Base-by-base conservation (phyloP, 2,329 filamentous ascomycete genomes). In the Chaetomiaceae sp. region DNA sequence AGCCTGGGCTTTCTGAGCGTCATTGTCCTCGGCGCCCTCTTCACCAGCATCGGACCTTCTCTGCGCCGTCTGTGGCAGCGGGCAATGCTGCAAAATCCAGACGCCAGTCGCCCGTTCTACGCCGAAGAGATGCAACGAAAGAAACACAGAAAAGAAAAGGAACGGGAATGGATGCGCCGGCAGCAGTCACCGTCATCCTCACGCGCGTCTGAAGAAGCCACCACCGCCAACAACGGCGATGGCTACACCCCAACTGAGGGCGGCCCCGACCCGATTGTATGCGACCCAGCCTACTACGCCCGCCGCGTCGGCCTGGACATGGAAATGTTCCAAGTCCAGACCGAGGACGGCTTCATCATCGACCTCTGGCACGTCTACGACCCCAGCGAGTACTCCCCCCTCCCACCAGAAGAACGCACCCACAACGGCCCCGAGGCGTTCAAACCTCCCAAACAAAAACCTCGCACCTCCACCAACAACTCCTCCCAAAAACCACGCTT, bases 341-440 rank as follows among this genome's bases (percentile, higher is more conserved):
- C 92, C 0, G 91, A 96, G 67, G 92, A 97, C 64, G 91, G 91
- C 1, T 96, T 96, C 66, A 82, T 96, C 42, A 87, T 96, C 57
- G 83, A 88, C 20, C 76, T 96, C 1, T 95, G 89, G 85, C 92
- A 96, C 68, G 78, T 96, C 23, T 95, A 89, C 67, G 87, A 96
- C 59, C 92, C 92, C 0, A 80, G 78, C 45, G 87, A 92, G 55
- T 86, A 90, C 65, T 75, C 73, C 0, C 76, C 78, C 1, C 68
- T 79, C 4, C 64, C 74, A 0, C 67, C 75, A 1, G 69, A 75
- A 1, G 72, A 83, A 33, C 75, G 81, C 19, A 66, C 73, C 1
- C 71, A 80, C 15, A 77, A 80, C 4, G 81, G 81, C 0, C 84
- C 88, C 0, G 75, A 84, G 5, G 68, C 86, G 0, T 92, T 91